Percentiles rank a stretch among this genome's conserved stretches.
Evolutionary conservation across 2,329 filamentous ascomycete genomes (phyloP).

Genomic region (Penicillium sp.): DNA sequence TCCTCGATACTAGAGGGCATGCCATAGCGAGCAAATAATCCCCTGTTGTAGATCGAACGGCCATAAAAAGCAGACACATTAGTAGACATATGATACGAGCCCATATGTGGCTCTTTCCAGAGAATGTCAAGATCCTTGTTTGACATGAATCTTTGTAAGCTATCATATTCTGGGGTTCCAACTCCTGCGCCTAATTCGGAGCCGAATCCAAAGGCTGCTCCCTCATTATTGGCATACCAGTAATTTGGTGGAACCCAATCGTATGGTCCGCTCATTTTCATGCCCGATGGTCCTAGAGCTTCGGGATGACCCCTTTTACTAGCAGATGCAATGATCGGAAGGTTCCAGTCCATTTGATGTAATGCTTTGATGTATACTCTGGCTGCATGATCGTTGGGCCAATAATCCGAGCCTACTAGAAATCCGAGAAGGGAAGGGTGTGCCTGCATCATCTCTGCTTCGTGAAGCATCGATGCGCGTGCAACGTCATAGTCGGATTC

Average conservation of each 20-base stretch:
- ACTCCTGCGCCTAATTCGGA: conserved; percentile 64
- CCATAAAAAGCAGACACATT: conserved; percentile 56
- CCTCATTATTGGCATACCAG: conserved; percentile 58
- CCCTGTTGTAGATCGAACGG: conserved; percentile 60
- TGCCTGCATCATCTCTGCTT: conserved; percentile 59
- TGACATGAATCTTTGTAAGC: conserved; percentile 56
- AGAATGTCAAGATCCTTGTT: conserved; percentile 54
- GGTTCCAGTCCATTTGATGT: conserved; percentile 54
- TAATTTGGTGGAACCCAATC: conserved; percentile 67
- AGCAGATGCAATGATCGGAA: conserved; percentile 59
- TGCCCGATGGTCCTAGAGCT: conserved; percentile 55
- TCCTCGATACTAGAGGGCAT: conserved; percentile 54
- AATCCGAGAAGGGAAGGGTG: conserved; percentile 62
- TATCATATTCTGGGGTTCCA: conserved; percentile 59
- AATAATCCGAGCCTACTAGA: conserved; percentile 63
- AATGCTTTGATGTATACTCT: conserved; percentile 55
- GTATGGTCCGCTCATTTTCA: conserved; percentile 68
- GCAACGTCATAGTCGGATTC: conserved; percentile 58
- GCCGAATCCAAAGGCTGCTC: conserved; percentile 64
- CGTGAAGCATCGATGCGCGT: conserved; percentile 58
- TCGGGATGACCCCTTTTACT: conserved; percentile 55
- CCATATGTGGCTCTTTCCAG: conserved; percentile 56
- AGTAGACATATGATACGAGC: conserved; percentile 62
- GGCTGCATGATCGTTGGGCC: conserved; percentile 60
- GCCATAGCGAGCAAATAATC: conserved; percentile 55